Base-by-base conservation (phyloP, 2,329 filamentous ascomycete genomes). In the Ilyonectria mors-panacis region DNA sequence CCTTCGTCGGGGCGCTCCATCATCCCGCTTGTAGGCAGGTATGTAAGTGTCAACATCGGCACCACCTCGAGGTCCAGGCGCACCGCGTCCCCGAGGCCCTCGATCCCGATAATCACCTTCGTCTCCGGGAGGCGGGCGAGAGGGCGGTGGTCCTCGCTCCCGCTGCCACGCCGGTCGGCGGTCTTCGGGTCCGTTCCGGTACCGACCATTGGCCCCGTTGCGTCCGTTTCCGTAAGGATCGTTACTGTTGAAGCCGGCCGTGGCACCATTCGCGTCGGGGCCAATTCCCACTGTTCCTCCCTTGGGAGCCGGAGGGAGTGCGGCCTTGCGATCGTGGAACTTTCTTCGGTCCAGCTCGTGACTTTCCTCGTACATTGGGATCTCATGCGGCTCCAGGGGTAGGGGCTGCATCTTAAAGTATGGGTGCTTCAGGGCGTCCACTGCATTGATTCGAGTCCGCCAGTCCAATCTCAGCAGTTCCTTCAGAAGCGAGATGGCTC, bases 301-400 rank as follows among this genome's bases (percentile, higher is more conserved):
- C 73, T 95, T 94, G 0, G 96, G 96, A 1, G 95, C 96, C 13
- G 96, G 95, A 4, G 95, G 95, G 12, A 95, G 87, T 23, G 91
- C 92, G 23, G 92, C 92, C 77, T 94, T 94, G 76, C 96, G 92
- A 65, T 94, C 93, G 72, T 97, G 92, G 74, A 94, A 95, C 81
- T 95, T 97, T 78, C 94, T 90, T 57, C 95, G 89, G 78, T 99
- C 96, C n/a, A 98, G 85, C 80, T 99, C 96, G 81, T 99, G 96
- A 50, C 94, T 97, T 76, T 98, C 95, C 78, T 97, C 94, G 76
- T 97, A 98, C 17, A 85, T 88, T 2, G 96, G 96, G n/a, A 99
- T 88, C 57, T 98, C 94, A 70, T 92, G 91, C 1, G 96, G 94
- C 62, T 89, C 88, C 44, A 95, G 91, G 9, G 96, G 96, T 5